phyloP scores from a whole-genome alignment of 83 land plant genomes.

The Isoetes engelmannii region DNA sequence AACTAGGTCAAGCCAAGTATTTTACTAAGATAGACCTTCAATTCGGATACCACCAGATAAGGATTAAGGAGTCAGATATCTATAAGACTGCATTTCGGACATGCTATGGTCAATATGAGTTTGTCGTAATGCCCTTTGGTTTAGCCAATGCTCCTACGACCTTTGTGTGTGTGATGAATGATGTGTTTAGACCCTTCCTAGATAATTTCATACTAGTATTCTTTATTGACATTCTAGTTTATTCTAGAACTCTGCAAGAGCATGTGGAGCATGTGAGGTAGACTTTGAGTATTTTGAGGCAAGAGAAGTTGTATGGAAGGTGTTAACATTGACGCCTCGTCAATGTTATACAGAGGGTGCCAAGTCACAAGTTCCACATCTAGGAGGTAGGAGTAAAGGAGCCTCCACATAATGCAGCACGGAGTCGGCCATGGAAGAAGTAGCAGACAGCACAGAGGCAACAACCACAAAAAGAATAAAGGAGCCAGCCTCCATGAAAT shows the following conservation, averaged over 20 bases:
- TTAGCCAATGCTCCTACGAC: conserved; percentile 7
- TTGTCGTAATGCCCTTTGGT: conserved; percentile 21
- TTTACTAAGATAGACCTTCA: conserved; percentile 18
- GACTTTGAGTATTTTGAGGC: too few species aligned
- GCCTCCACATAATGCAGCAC: too few species aligned
- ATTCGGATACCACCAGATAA: conserved; percentile 4
- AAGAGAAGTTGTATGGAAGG: too few species aligned
- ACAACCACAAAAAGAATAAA: too few species aligned
- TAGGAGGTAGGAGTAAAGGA: too few species aligned
- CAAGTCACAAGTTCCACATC: too few species aligned
- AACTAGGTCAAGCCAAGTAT: conserved; percentile 7
- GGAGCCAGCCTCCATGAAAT: too few species aligned
- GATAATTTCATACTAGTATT: conserved; percentile 14
- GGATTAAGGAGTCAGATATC: conserved; percentile 12
- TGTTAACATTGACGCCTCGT: too few species aligned
- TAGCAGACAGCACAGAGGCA: too few species aligned
- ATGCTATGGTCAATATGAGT: conserved; percentile 19
- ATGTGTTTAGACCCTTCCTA: conserved; percentile 12
- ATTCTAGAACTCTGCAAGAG: conserved; percentile 4
- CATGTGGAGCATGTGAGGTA: conserved; percentile 1
- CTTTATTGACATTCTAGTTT: conserved; percentile 16
- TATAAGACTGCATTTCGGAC: conserved; percentile 22
- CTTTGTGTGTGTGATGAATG: conserved; percentile 19
- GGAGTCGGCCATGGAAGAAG: too few species aligned
- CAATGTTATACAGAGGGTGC: too few species aligned